Conservation (phyloP, 1,284 basidiomycete species). For the Fomitopsis betulina region DNA sequence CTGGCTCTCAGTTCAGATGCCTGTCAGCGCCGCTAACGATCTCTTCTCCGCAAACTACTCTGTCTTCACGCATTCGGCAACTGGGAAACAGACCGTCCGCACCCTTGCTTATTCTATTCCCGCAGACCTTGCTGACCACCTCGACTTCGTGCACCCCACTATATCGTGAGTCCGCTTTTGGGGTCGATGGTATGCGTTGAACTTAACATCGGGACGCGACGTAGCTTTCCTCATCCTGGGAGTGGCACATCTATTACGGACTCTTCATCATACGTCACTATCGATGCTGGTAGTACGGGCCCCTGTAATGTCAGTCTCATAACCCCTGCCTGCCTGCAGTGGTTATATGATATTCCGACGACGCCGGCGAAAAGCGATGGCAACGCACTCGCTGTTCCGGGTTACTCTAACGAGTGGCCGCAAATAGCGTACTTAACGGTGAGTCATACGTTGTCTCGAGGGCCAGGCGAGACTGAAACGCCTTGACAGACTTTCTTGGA, state of each 20-base stretch:
- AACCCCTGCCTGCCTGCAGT: constrained; percentile 45
- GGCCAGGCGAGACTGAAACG: not conserved
- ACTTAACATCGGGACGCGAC: not conserved
- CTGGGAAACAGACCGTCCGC: constrained; percentile 25
- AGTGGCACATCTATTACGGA: not conserved
- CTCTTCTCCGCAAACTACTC: constrained; percentile 31
- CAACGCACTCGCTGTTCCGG: constrained; percentile 52
- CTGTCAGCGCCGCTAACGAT: constrained; percentile 18
- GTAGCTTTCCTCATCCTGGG: not conserved
- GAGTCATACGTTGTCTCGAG: not conserved
- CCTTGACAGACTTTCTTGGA: constrained; percentile 42
- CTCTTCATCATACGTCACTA: too few species aligned
- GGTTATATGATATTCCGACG: constrained; percentile 48
- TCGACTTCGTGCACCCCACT: constrained; percentile 23
- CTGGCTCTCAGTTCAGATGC: constrained; percentile 34
- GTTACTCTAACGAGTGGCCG: constrained; percentile 45
- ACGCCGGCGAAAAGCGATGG: constrained; percentile 35
- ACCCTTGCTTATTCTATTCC: constrained; percentile 36
- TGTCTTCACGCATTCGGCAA: constrained; percentile 29
- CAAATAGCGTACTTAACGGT: constrained; percentile 3
- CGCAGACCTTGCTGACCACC: constrained; percentile 25
- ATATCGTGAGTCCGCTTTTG: not conserved
- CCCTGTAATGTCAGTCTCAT: not conserved
- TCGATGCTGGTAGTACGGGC: not conserved
- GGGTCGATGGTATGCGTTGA: not conserved